Percentiles rank a stretch among this genome's conserved stretches.
phyloP scores from a whole-genome alignment of 805 yeast species.

The Kodamaea fukazawae region DNA sequence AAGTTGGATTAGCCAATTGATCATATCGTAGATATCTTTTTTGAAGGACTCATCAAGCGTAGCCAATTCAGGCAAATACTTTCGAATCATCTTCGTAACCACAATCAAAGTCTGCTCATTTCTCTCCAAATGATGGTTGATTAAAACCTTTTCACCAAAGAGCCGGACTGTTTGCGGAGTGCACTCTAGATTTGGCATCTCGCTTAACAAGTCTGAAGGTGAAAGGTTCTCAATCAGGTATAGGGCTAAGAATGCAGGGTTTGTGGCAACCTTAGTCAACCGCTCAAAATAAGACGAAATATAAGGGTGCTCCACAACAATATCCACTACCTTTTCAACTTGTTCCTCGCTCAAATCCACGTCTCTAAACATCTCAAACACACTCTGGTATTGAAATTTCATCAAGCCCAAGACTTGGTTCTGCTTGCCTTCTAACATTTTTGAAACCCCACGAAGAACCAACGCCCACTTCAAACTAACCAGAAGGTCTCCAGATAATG shows the following conservation, averaged over 20 bases:
- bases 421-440: background rate
- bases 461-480: conserved; percentile 11
- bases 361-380: conserved; percentile 10
- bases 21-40: conserved; percentile 48
- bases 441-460: background rate
- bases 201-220: background rate
- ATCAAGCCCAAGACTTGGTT: background rate
- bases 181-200: no score
- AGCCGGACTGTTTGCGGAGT: conserved; percentile 16
- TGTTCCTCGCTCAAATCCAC: conserved; percentile 2
- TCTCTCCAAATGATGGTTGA: conserved; percentile 32
- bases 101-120: conserved; percentile 37
- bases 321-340: conserved; percentile 7
- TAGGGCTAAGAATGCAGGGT: no score
- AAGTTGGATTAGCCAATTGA: conserved; percentile 43
- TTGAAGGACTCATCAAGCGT: conserved; percentile 20
- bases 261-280: no score
- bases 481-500: conserved; percentile 4
- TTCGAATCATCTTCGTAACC: conserved; percentile 27
- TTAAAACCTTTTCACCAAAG: conserved; percentile 32
- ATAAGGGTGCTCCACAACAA: background rate
- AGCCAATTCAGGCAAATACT: conserved; percentile 28
- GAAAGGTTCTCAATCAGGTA: no score
- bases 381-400: conserved; percentile 1
- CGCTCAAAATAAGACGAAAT: no score